A percentile compares a stretch with the other conserved stretches of the same genome.
Evolutionary conservation across 2,329 filamentous ascomycete genomes (phyloP).

Genomic region (Chaetomium strumarium): DNA sequence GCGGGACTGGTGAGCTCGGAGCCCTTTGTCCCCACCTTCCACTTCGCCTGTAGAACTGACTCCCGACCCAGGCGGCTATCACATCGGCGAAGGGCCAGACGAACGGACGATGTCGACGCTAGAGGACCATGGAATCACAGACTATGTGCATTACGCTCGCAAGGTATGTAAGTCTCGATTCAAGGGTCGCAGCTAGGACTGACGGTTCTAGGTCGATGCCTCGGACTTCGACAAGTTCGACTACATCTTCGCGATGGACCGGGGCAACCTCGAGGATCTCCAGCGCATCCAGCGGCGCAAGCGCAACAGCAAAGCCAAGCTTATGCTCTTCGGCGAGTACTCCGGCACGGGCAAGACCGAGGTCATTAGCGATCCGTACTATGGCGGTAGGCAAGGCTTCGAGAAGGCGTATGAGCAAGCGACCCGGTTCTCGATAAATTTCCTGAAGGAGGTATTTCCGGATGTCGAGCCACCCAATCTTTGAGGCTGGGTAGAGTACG

Average conservation of each 20-base stretch:
- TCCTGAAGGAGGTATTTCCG: slow-evolving; percentile 57
- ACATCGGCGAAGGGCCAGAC: slow-evolving; percentile 71
- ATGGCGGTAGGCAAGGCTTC: slow-evolving; percentile 78
- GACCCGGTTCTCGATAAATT: slow-evolving; percentile 67
- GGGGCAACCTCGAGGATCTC: slow-evolving; percentile 69
- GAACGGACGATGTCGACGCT: slow-evolving; percentile 78
- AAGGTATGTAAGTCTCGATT: slow-evolving; percentile 42
- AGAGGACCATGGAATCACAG: slow-evolving; percentile 63
- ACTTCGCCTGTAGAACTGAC: background rate
- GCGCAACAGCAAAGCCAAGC: slow-evolving; percentile 53
- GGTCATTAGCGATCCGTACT: slow-evolving; percentile 84
- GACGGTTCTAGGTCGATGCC: slow-evolving; percentile 39
- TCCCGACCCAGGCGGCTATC: slow-evolving; percentile 62
- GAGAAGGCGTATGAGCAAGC: slow-evolving; percentile 82
- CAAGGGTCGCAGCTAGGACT: background rate
- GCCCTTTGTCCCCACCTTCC: background rate
- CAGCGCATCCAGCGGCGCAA: slow-evolving; percentile 53
- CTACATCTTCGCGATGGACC: slow-evolving; percentile 94
- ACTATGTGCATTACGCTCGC: slow-evolving; percentile 72
- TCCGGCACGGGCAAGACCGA: slow-evolving; percentile 64
- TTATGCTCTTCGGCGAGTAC: slow-evolving; percentile 80
- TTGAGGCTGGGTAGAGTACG: slow-evolving; percentile 6
- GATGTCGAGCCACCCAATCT: slow-evolving; percentile 25
- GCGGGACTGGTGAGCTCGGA: slow-evolving; percentile 61
- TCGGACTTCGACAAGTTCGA: slow-evolving; percentile 81